Percentiles rank a stretch among this genome's conserved stretches.
Conservation (phyloP, 768 basidiomycete species). For the Psilocybe sp. region DNA sequence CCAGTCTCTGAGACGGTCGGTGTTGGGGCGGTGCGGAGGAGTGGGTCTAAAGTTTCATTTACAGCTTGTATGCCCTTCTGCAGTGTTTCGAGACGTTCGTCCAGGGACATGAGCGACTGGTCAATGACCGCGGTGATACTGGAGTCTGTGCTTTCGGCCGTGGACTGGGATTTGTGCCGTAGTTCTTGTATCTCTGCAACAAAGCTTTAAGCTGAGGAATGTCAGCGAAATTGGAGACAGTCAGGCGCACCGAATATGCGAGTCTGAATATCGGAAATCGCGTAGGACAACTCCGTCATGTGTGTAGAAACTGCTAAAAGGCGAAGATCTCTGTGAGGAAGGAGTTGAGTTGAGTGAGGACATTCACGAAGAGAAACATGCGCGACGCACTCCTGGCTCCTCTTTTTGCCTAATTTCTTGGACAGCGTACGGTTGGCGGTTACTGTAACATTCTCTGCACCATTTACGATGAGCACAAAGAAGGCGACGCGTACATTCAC, state of each 20-base stretch:
- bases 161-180: slow-evolving; percentile 78
- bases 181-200: slow-evolving; percentile 85
- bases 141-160: slow-evolving; percentile 49
- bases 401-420: slow-evolving; percentile 49
- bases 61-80: slow-evolving; percentile 69
- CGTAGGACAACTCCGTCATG: slow-evolving; percentile 84
- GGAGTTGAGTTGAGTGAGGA: slow-evolving; percentile 10
- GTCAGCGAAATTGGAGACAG: slow-evolving; percentile 1
- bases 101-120: slow-evolving; percentile 73
- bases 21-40: slow-evolving; percentile 46
- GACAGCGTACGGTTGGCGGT: slow-evolving; percentile 49
- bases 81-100: slow-evolving; percentile 75
- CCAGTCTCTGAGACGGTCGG: slow-evolving; percentile 40
- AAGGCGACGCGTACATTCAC: slow-evolving; percentile 10
- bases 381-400: slow-evolving; percentile 64
- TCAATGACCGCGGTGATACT: slow-evolving; percentile 72
- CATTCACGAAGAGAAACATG: slow-evolving; percentile 11
- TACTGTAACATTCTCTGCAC: slow-evolving; percentile 70
- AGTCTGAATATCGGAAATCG: slow-evolving; percentile 86
- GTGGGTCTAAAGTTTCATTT: slow-evolving; percentile 62
- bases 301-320: slow-evolving; percentile 78
- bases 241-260: slow-evolving; percentile 77
- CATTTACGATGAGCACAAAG: slow-evolving; percentile 8
- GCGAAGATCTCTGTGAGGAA: slow-evolving; percentile 59
- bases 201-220: slow-evolving; percentile 1